phyloP scores from a whole-genome alignment of 805 yeast species.

The Lachancea quebecensis region DNA sequence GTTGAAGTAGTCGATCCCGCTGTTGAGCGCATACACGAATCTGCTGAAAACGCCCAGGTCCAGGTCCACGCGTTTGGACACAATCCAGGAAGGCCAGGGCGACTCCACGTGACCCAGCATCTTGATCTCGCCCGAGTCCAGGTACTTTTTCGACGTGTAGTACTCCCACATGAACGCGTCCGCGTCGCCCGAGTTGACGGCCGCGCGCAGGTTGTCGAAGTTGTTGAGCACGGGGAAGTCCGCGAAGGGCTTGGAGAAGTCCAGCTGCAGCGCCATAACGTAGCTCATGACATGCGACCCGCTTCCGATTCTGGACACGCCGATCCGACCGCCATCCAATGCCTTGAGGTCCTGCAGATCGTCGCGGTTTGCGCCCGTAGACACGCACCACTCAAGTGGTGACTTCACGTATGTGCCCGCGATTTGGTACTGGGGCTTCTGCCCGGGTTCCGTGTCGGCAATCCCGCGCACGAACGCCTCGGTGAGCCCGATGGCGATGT shows the following conservation, averaged over 20 bases:
- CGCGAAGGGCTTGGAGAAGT: constrained; percentile 44
- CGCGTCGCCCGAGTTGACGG: constrained; percentile 57
- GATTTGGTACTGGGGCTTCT: constrained; percentile 44
- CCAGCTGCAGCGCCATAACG: constrained; percentile 61
- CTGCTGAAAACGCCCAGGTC: constrained; percentile 28
- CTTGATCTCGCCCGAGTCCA: constrained; percentile 73
- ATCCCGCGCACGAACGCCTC: constrained; percentile 85
- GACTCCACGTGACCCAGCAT: constrained; percentile 83
- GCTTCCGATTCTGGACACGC: constrained; percentile 81
- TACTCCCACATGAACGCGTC: constrained; percentile 97
- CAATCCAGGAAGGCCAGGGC: constrained; percentile 96
- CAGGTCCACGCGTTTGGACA: constrained; percentile 45
- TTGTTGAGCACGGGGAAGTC: constrained; percentile 54
- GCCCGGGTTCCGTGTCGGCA: constrained; percentile 53
- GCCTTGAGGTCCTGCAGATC: constrained; percentile 48
- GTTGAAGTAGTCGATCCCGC: constrained; percentile 64
- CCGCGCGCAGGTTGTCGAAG: constrained; percentile 69
- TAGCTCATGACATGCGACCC: constrained; percentile 90
- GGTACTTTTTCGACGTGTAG: constrained; percentile 81
- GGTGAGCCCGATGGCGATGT: constrained; percentile 81
- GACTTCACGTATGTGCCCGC: constrained; percentile 80
- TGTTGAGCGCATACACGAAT: constrained; percentile 50
- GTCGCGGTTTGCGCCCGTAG: constrained; percentile 59
- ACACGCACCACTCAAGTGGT: constrained; percentile 86
- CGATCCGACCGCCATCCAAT: constrained; percentile 57